Base-by-base conservation (phyloP, 257 asterid species). In the Lantana camara region DNA sequence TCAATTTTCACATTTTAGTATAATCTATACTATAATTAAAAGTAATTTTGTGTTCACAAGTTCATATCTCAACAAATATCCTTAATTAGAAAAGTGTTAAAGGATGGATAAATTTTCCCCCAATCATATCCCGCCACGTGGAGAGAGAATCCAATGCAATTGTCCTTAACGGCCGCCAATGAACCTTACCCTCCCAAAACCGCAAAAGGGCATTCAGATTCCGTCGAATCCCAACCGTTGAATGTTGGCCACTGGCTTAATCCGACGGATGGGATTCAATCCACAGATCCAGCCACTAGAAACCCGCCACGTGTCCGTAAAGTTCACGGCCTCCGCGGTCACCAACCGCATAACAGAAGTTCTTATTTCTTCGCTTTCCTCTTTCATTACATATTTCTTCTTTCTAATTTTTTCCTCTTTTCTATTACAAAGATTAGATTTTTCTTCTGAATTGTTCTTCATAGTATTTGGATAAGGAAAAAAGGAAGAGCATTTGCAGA, bases 301-400 rank as follows among this genome's bases (percentile, higher is more conserved):
- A 52, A 19, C 0, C 1, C 12, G 54, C 42, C 76, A 74, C 75
- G 75, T 78, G 8, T 9, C 65, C n/a, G 58, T 59, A 63, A 32
- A 5, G 9, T 32, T 23, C 8, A 7, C 34, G 7, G 40, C 35
- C 37, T 71, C 71, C 57, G 76, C 79, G 76, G 81, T 79, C 51
- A 55, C 79, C 79, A 54, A 75, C 80, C 49, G 68, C 70, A 65
- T 21, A 52, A 57, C 29, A 59, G 52, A 46, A 51, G 58, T 42
- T 19, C 70, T 34, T 21, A 20, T 6, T 54, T 23, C 16, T 17
- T 20, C 29, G 56, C 41, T 63, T 78, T 57, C 66, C 17, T 17
- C n/a, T 55, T 40, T 40, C 37, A 51, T 9, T 42, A 29, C 34
- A 22, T n/a, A 62, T 64, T 50, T 7, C 61, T 40, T 49, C 63